phyloP scores from a whole-genome alignment of 106 monocot genomes.

The Dactylorhiza incarnata region DNA sequence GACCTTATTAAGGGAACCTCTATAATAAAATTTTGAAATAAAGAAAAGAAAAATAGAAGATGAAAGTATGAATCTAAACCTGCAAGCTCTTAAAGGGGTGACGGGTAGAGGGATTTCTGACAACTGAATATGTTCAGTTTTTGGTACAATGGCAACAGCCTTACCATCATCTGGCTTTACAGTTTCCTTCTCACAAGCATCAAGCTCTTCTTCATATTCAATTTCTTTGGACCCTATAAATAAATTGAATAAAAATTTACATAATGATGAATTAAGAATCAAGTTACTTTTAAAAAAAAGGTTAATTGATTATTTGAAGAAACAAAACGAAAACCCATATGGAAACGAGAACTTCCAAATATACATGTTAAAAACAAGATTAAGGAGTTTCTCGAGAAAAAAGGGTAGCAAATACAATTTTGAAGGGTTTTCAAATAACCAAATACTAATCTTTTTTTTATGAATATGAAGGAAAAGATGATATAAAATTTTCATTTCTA shows the following conservation, averaged over 20 bases:
- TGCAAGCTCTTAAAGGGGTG: constrained; percentile 46
- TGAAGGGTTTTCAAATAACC: background rate
- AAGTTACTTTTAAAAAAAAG: background rate
- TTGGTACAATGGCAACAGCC: constrained; percentile 31
- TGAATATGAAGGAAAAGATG: background rate
- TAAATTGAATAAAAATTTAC: background rate
- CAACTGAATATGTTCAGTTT: constrained; percentile 10
- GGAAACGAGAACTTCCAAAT: background rate
- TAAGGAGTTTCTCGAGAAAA: background rate
- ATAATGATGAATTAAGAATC: background rate
- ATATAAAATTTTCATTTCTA: background rate
- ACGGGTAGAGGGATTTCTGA: constrained; percentile 25
- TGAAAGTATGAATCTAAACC: constrained; percentile 26
- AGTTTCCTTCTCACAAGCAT: constrained; percentile 28
- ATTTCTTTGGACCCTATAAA: constrained; percentile 32
- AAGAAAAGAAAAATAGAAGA: background rate
- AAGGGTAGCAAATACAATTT: background rate
- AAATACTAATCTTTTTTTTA: background rate
- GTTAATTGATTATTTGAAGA: background rate
- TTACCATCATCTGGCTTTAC: constrained; percentile 28
- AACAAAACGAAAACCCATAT: background rate
- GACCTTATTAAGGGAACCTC: constrained; percentile 20
- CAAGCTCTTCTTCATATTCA: constrained; percentile 37
- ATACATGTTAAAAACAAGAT: background rate
- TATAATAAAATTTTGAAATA: background rate